Evolutionary conservation across 2,329 filamentous ascomycete genomes (phyloP), one percentile per base, ranked within the genome.

Genomic region (Cordyceps tenuipes): DNA sequence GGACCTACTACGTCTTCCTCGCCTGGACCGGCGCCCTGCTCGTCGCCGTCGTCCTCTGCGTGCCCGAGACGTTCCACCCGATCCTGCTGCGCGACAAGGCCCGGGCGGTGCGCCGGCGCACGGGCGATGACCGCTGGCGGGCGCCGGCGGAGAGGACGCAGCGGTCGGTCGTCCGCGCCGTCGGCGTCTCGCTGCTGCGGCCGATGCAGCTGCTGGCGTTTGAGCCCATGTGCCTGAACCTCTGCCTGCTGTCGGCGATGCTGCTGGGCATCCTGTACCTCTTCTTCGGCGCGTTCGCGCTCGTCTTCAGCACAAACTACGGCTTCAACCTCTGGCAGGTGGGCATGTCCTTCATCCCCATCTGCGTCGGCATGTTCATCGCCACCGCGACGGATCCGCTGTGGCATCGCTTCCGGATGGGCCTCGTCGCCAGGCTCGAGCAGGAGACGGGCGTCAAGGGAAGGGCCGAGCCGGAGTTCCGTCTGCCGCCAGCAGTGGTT

Each of bases 41-140:
- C 54, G 69, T 79, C 12, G 75, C 84, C 62, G 86, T 96, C 57
- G 69, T 86, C 39, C 69, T 90, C 39, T 77, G 91, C 48, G 90
- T 96, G 3, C 92, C 91, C 5, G 91, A 97, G 75, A 97, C 91
- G 1, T 96, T 94, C 71, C 89, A 86, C 64, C 83, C 82, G n/a
- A 79, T 92, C 17, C 75, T 94, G 52, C 77, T 96, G 47, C 82
- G 86, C 57, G 79, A 81, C 49, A 95, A 94, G 70, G 91, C 91
- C 3, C 77, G 78, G 58, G 78, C 77, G 60, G 71, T 91, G 36
- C 85, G 91, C 58, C 81, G 85, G 69, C 84, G 88, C 62, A 96
- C 90, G 0, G 88, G 88, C n/a, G 87, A 96, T 66, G 79, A 85
- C 39, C 78, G 86, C 63, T 96, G 87, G 82, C 80, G 81, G 62